Base-by-base conservation (phyloP, 2,329 filamentous ascomycete genomes). In the Fusarium albidum region DNA sequence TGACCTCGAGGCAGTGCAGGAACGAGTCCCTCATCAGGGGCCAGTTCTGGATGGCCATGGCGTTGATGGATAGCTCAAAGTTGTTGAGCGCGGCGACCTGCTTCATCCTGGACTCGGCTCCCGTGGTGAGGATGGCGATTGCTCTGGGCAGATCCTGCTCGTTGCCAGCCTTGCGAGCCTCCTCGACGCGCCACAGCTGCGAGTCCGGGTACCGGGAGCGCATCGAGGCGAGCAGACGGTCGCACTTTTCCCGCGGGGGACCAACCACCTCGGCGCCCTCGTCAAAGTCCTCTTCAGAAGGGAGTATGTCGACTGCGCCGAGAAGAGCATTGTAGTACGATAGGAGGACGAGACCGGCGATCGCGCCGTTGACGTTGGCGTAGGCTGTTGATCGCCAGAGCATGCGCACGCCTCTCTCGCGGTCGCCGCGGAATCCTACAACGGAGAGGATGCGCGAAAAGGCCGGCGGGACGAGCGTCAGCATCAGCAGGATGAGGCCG, bases 401-500 rank as follows among this genome's bases (percentile, higher is more conserved):
- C 84, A 97, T 89, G 32, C 83, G 80, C 27, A 97, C 81, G 9
- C 93, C 95, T 32, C 88, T 83, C 57, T 91, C 86, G 35, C 93
- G 88, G 70, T 98, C 93, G 27, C 95, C 95, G 56, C 85, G 87
- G 75, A 98, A 98, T 1, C 95, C 95, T 26, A 97, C 89, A 34
- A 98, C 88, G 53, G 88, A 91, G 5, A 98, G 80, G 1, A 99
- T 82, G 49, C 86, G 89, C n/a, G 85, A 89, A 72, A 98, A 96
- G 1, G 93, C 86, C 0, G 95, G 95, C 0, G 95, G 96, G 1
- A 98, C 87, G 77, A 98, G 89, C 11, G 92, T 96, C n/a, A 98
- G 87, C 47, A 98, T 80, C 2, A 98, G 80, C 12, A 96, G 82
- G 2, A 98, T 77, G 27, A 96, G 82, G 4, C 95, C 95, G 66